Evolutionary conservation across 1,284 basidiomycete species (phyloP).

Genomic region (Sanghuangporus sanghuang): DNA sequence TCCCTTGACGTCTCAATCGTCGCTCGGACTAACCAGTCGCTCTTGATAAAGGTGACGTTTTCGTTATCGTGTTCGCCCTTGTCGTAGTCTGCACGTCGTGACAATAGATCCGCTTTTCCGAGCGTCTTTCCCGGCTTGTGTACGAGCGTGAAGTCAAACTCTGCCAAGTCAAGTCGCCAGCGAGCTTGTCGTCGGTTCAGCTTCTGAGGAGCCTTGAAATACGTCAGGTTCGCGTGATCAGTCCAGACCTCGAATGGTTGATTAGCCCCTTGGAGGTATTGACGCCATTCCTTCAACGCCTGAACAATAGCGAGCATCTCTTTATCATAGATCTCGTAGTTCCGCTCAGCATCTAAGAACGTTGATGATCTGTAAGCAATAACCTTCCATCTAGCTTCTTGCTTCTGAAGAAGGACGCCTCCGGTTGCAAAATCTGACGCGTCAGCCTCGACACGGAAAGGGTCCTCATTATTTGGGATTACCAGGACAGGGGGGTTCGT

Average conservation of each 20-base stretch:
- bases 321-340: constrained; percentile 43
- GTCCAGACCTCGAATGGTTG: constrained; percentile 23
- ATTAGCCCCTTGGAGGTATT: constrained; percentile 23
- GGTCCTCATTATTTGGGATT: no score
- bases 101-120: no score
- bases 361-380: constrained; percentile 27
- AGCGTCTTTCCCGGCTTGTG: no score
- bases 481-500: background rate
- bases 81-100: no score
- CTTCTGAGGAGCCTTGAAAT: no score
- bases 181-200: no score
- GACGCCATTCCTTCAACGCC: constrained; percentile 31
- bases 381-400: constrained; percentile 22
- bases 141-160: no score
- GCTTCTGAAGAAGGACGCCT: constrained; percentile 2
- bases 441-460: constrained; percentile 1
- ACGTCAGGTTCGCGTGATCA: constrained; percentile 28
- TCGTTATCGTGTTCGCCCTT: no score
- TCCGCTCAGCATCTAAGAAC: constrained; percentile 28
- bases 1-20: no score
- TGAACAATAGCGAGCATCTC: constrained; percentile 39
- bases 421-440: constrained; percentile 5
- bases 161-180: no score
- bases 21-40: no score
- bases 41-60: no score